Conservation (phyloP, 2,329 filamentous ascomycete genomes). For the Mollisiaceae sp. region DNA sequence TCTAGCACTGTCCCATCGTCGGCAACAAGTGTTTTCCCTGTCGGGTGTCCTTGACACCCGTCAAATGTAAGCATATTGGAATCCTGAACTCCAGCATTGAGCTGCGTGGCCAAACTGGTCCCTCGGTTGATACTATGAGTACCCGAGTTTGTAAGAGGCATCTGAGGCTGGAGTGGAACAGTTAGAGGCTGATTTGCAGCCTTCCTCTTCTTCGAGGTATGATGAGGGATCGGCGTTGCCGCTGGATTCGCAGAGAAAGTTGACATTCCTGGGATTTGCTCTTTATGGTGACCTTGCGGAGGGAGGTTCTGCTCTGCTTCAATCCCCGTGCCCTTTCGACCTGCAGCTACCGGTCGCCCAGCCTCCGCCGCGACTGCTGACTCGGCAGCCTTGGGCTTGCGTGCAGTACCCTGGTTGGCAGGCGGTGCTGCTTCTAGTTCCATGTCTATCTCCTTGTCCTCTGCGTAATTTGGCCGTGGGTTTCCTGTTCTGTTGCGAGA, state of each 20-base stretch:
- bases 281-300: slow-evolving; percentile 46
- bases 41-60: slow-evolving; percentile 68
- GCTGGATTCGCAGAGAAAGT: slow-evolving; percentile 57
- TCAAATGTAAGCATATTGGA: slow-evolving; percentile 92
- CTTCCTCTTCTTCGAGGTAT: slow-evolving; percentile 83
- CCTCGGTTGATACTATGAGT: slow-evolving; percentile 28
- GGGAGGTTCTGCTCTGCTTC: slow-evolving; percentile 37
- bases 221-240: slow-evolving; percentile 42
- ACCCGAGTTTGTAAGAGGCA: slow-evolving; percentile 20
- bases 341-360: slow-evolving; percentile 31
- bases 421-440: slow-evolving; percentile 76
- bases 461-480: slow-evolving; percentile 90
- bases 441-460: slow-evolving; percentile 88
- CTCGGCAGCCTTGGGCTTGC: slow-evolving; percentile 56
- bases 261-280: slow-evolving; percentile 61
- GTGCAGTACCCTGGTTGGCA: slow-evolving; percentile 57
- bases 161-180: slow-evolving; percentile 23
- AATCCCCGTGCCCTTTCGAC: slow-evolving; percentile 48
- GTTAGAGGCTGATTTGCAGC: slow-evolving; percentile 51
- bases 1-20: slow-evolving; percentile 87
- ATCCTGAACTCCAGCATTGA: slow-evolving; percentile 50
- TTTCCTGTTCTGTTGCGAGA: slow-evolving; percentile 85
- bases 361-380: slow-evolving; percentile 25
- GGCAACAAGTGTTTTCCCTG: slow-evolving; percentile 79
- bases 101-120: slow-evolving; percentile 29